A percentile compares a stretch with the other conserved stretches of the same genome.
These are phyloP conservation scores for Pestalotiopsis sp. DNA, from an alignment of 2,329 filamentous ascomycete genomes.

Conservation along the genomic window DNA sequence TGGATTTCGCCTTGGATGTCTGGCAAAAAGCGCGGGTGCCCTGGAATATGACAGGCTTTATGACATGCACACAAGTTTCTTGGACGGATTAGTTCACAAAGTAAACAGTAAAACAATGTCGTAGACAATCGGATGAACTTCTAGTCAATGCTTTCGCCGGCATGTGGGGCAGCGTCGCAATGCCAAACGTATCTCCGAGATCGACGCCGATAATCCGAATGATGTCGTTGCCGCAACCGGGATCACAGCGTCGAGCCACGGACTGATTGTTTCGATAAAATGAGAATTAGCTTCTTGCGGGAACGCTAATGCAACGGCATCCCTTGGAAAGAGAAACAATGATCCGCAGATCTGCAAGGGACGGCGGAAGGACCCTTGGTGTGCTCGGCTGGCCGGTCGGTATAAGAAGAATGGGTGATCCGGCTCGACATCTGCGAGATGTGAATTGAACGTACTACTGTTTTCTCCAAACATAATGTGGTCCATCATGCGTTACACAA, in stretches of 20 bases:
- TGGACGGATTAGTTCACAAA: too few species aligned
- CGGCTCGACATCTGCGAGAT: background rate
- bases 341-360: slow-evolving; percentile 1
- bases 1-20: too few species aligned
- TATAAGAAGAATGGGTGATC: background rate
- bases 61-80: too few species aligned
- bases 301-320: background rate
- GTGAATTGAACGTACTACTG: background rate
- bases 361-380: background rate
- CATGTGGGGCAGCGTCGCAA: background rate
- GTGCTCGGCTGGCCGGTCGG: background rate
- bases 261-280: background rate
- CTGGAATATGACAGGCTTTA: too few species aligned
- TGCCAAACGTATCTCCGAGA: slow-evolving; percentile 1
- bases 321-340: background rate
- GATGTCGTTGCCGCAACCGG: background rate
- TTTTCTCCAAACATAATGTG: background rate
- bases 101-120: too few species aligned
- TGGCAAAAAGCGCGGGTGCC: too few species aligned
- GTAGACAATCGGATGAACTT: background rate
- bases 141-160: background rate
- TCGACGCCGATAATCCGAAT: slow-evolving; percentile 6
- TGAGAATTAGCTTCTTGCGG: background rate
- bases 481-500: background rate
- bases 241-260: background rate